Percentiles rank a stretch among this genome's conserved stretches.
Evolutionary conservation across 1,139 yeast genomes (phyloP).

Genomic region (Geotrichum citri-aurantii): DNA sequence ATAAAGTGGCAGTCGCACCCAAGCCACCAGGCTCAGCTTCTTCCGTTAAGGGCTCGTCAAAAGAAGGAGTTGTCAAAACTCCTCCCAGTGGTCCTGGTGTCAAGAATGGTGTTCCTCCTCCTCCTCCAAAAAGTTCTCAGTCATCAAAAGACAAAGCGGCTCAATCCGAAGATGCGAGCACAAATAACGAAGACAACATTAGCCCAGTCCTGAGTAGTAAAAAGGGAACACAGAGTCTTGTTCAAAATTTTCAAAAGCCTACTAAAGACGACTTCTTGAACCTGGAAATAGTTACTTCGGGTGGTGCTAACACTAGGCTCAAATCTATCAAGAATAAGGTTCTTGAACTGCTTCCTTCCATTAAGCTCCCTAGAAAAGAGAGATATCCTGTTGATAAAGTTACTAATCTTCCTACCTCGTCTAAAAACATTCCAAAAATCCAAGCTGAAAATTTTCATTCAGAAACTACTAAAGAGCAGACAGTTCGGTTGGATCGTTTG

Average conservation of each 20-base stretch:
- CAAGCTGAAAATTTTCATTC: slow-evolving; percentile 7
- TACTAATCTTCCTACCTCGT: slow-evolving; percentile 15
- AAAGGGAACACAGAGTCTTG: not conserved
- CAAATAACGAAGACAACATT: not conserved
- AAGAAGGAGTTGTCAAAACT: not conserved
- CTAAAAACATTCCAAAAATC: slow-evolving; percentile 2
- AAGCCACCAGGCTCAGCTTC: slow-evolving; percentile 10
- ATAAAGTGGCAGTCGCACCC: slow-evolving; percentile 11
- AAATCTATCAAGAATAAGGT: not conserved
- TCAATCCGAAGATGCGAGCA: not conserved
- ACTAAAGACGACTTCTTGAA: slow-evolving; percentile 6
- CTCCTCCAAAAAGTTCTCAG: not conserved
- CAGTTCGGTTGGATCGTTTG: slow-evolving; percentile 34
- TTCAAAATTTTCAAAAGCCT: not conserved
- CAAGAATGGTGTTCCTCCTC: slow-evolving; percentile 6
- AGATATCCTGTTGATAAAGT: slow-evolving; percentile 24
- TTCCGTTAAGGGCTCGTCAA: not conserved
- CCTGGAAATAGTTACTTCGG: slow-evolving; percentile 17
- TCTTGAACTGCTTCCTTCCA: slow-evolving; percentile 6
- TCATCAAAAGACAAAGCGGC: not conserved
- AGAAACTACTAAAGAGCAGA: slow-evolving; percentile 3
- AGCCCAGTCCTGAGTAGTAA: not conserved
- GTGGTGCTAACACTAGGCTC: slow-evolving; percentile 18
- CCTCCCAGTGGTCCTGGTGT: slow-evolving; percentile 3
- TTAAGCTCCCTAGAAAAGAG: slow-evolving; percentile 24